Conservation (phyloP, 352 stramenopile genomes). For the Aphanomyces stellatus region DNA sequence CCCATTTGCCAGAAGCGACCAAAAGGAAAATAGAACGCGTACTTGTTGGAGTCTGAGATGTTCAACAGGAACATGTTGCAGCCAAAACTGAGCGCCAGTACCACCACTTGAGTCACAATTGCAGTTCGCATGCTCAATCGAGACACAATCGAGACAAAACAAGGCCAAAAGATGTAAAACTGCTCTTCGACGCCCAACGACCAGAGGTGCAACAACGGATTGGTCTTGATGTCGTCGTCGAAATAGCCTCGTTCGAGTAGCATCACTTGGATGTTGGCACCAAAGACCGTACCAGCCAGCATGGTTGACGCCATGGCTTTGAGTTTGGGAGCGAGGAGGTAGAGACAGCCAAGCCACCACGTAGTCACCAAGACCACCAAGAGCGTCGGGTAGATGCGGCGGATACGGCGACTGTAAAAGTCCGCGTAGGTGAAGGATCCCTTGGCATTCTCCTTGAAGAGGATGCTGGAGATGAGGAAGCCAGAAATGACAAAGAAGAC, state of each 20-base stretch:
- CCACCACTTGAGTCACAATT: not conserved
- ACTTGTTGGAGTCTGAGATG: not conserved
- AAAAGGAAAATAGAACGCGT: slow-evolving; percentile 14
- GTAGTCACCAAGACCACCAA: too few relatives aligned
- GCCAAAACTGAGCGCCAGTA: not conserved
- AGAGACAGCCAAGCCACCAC: too few relatives aligned
- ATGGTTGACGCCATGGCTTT: too few relatives aligned
- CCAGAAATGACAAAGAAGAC: too few relatives aligned
- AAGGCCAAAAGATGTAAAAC: slow-evolving; percentile 21
- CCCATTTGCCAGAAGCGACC: slow-evolving; percentile 16
- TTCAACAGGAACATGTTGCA: slow-evolving; percentile 5
- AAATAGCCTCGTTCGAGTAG: slow-evolving; percentile 10
- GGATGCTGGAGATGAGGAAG: too few relatives aligned
- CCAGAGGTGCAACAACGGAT: slow-evolving; percentile 17
- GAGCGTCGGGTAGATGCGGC: too few relatives aligned
- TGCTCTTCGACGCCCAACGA: slow-evolving; percentile 20
- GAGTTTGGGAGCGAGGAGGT: too few relatives aligned
- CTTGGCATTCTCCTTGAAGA: too few relatives aligned
- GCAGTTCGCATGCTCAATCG: not conserved
- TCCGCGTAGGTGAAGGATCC: too few relatives aligned
- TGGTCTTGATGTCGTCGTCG: not conserved
- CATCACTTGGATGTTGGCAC: slow-evolving; percentile 16
- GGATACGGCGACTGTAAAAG: too few relatives aligned
- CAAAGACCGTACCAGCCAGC: too few relatives aligned
- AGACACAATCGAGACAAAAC: not conserved